These are phyloP conservation scores for Alternaria sp. DNA, from an alignment of 2,329 filamentous ascomycete species.

Conservation along the genomic window DNA sequence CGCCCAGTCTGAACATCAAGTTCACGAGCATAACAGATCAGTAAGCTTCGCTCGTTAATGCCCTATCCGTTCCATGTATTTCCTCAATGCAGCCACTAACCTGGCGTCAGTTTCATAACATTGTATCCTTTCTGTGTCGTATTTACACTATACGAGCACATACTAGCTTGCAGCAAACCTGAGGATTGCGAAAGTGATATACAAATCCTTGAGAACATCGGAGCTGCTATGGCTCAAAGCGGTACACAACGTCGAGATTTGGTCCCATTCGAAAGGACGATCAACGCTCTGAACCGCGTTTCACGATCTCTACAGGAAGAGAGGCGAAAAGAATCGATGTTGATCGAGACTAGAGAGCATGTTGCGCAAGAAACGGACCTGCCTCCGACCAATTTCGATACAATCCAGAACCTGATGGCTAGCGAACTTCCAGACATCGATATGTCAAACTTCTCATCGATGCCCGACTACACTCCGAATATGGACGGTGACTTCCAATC, in stretches of 20 bases:
- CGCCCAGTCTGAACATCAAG: neutral
- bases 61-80: neutral
- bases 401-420: constrained; percentile 20
- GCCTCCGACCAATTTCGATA: constrained; percentile 15
- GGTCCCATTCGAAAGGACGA: constrained; percentile 34
- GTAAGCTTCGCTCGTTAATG: constrained; percentile 17
- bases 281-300: constrained; percentile 42
- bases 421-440: constrained; percentile 27
- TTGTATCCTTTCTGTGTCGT: constrained; percentile 44
- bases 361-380: neutral
- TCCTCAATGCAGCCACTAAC: neutral
- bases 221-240: constrained; percentile 30
- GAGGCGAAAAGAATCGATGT: constrained; percentile 11
- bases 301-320: constrained; percentile 38
- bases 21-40: constrained; percentile 27
- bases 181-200: constrained; percentile 39
- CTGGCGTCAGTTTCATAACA: constrained; percentile 33
- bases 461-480: constrained; percentile 28
- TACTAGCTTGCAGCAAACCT: constrained; percentile 33
- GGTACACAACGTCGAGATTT: constrained; percentile 26
- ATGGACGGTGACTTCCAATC: constrained; percentile 35
- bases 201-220: constrained; percentile 33
- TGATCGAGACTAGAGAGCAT: neutral
- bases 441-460: constrained; percentile 24
- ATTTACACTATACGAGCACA: constrained; percentile 42